Conservation (phyloP, 352 stramenopile species). For the Pythium folliculosum region DNA sequence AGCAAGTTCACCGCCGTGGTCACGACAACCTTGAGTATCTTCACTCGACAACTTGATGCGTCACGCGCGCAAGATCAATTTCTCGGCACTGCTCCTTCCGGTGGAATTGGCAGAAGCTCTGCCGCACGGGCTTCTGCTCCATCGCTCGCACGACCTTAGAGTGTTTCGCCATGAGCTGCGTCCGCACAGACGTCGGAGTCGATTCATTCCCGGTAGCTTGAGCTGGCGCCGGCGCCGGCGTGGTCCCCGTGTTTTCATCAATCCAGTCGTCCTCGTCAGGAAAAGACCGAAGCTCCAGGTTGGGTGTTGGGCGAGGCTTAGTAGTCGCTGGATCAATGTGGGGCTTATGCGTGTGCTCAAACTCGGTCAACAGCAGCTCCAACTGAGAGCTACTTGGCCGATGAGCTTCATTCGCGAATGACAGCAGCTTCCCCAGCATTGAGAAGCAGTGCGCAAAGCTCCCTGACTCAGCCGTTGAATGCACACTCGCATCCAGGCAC, state of each 20-base stretch:
- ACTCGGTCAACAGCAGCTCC: conserved; percentile 21
- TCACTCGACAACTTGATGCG: conserved; percentile 35
- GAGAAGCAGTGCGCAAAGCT: conserved; percentile 61
- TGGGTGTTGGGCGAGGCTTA: conserved; percentile 23
- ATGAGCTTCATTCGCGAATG: conserved; percentile 55
- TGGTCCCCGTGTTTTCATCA: neutral
- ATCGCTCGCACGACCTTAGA: conserved; percentile 66
- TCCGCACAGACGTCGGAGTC: conserved; percentile 18
- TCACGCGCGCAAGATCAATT: conserved; percentile 34
- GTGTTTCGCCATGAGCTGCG: conserved; percentile 43
- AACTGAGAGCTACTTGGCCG: conserved; percentile 18
- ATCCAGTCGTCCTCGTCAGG: conserved; percentile 5
- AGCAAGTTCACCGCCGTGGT: neutral
- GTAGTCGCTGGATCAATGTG: conserved; percentile 11
- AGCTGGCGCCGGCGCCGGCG: conserved; percentile 11
- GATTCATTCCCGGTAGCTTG: conserved; percentile 20
- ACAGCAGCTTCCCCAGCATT: conserved; percentile 59
- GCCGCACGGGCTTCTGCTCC: conserved; percentile 34
- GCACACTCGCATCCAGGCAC: conserved; percentile 67
- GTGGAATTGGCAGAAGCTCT: conserved; percentile 75
- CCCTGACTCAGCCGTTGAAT: conserved; percentile 25
- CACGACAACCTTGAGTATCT: conserved; percentile 22
- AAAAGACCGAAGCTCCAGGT: conserved; percentile 22
- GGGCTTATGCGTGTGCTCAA: conserved; percentile 11
- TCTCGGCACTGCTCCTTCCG: conserved; percentile 51